These are phyloP conservation scores for Teunomyces barrocoloradensis DNA, from an alignment of 805 yeast genomes.

Conservation along the genomic window DNA sequence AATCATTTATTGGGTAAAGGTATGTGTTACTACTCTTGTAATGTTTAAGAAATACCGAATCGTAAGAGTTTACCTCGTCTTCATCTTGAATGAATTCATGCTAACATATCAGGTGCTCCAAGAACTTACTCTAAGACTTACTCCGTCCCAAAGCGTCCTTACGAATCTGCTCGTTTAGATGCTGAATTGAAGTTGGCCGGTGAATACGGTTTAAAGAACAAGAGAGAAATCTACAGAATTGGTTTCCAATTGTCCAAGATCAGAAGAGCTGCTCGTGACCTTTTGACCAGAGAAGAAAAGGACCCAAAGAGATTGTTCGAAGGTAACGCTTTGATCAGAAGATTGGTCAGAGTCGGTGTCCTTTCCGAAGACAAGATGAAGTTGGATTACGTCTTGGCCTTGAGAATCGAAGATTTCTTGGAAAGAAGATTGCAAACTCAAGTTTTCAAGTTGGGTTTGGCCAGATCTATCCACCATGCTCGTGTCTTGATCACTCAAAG, in stretches of 20 bases:
- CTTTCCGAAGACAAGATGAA: constrained; percentile 99
- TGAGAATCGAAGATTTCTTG: constrained; percentile 97
- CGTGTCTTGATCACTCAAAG: constrained; percentile 98
- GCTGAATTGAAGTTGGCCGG: constrained; percentile 99
- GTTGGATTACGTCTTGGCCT: constrained; percentile 99
- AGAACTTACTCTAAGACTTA: constrained; percentile 99
- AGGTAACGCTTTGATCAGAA: constrained; percentile 99
- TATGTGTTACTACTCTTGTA: not conserved
- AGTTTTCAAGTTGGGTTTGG: constrained; percentile 99
- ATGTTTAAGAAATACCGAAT: not conserved
- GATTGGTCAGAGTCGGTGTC: constrained; percentile 98
- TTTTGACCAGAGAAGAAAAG: constrained; percentile 99
- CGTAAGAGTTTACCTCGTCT: not conserved
- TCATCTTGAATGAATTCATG: not conserved
- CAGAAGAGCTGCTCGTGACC: constrained; percentile 99
- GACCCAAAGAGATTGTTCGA: constrained; percentile 99
- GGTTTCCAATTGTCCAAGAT: constrained; percentile 99
- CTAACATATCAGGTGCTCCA: constrained; percentile 75
- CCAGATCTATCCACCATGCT: constrained; percentile 99
- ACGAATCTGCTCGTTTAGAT: constrained; percentile 99
- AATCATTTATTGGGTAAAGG: too few relatives aligned
- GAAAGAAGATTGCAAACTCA: constrained; percentile 99
- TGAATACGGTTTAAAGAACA: constrained; percentile 99
- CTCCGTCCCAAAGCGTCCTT: constrained; percentile 99
- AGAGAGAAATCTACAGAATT: constrained; percentile 99